Evolutionary conservation across 2,329 filamentous ascomycete species (phyloP).

Genomic region (Orbilia javanica): DNA sequence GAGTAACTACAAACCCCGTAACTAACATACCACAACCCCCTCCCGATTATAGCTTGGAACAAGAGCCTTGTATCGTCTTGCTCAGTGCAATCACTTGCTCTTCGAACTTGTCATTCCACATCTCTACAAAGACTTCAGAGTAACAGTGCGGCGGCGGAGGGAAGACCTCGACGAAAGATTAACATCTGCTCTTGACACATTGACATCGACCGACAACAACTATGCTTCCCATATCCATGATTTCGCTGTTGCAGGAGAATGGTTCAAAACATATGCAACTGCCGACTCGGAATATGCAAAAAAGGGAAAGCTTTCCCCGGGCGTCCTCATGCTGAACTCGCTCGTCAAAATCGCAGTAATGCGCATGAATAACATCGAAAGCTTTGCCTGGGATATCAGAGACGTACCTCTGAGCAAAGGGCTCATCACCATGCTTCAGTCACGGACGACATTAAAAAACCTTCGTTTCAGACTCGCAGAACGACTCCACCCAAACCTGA

Average conservation of each 20-base stretch:
- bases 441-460: conserved; percentile 52
- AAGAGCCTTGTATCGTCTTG: conserved; percentile 54
- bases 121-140: conserved; percentile 58
- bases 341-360: conserved; percentile 58
- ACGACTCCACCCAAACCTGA: conserved; percentile 53
- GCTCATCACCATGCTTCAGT: conserved; percentile 54
- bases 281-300: conserved; percentile 56
- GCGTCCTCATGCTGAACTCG: conserved; percentile 58
- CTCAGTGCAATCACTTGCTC: conserved; percentile 56
- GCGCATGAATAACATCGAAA: conserved; percentile 58
- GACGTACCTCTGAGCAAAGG: conserved; percentile 57
- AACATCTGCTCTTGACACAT: conserved; percentile 52
- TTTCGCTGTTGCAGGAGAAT: conserved; percentile 56
- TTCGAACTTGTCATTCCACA: conserved; percentile 59
- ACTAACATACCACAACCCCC: background rate
- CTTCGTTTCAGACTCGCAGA: conserved; percentile 55
- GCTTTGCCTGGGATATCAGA: conserved; percentile 57
- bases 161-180: conserved; percentile 57
- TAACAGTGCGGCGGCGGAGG: conserved; percentile 53
- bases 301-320: conserved; percentile 56
- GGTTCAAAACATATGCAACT: conserved; percentile 56
- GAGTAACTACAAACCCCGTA: background rate
- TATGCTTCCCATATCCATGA: conserved; percentile 57
- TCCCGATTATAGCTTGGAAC: conserved; percentile 40
- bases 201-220: conserved; percentile 56